Base-by-base conservation (phyloP, 768 basidiomycete species). In the Hemileccinum impolitum region DNA sequence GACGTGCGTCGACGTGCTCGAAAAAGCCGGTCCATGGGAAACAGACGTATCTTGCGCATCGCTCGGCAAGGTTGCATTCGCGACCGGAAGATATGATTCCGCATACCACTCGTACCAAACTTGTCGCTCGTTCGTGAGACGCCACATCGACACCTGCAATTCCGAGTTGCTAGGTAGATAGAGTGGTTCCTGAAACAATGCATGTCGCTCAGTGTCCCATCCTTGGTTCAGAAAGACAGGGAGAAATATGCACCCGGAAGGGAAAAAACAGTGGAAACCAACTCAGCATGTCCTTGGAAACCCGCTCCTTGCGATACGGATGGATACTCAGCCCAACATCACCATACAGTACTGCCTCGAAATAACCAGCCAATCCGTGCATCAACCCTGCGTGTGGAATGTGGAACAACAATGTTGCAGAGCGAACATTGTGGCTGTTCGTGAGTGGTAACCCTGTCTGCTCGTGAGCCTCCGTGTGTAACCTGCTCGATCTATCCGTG, bases 51-150 rank as follows among this genome's bases (percentile, higher is more conserved):
- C 62, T 19, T 58, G 63, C 10, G 36, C 45, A 30, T 57, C 67
- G 32, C 40, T n/a, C 2, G 48, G 52, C 47, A 39, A 47, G 59
- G 68, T 47, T 31, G 63, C 60, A 35, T 66, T 67, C 30, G 79
- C 74, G 15, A 85, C 73, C 5, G 88, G 81, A 45, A 98, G 73
- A 72, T 90, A 98, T 15, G 92, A 85, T 61, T 97, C 94, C 0
- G 93, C 94, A 62, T 88, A 85, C 96, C 96, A 99, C 69, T 98
- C 96, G 69, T 98, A 98, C 96, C 96, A 99, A 13, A 99, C 90
- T 57, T 88, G 86, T 15, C 83, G 81, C 48, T 85, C 79, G 67
- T 89, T 90, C 2, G 93, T 95, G 54, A 96, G 70, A 21, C 96
- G 84, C 94, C 96, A 99, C 23, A 99, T 81, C 19, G 88, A 88